Evolutionary conservation across 495 filamentous ascomycete genomes (phyloP).

Genomic region (Parachaetomium inaequale): DNA sequence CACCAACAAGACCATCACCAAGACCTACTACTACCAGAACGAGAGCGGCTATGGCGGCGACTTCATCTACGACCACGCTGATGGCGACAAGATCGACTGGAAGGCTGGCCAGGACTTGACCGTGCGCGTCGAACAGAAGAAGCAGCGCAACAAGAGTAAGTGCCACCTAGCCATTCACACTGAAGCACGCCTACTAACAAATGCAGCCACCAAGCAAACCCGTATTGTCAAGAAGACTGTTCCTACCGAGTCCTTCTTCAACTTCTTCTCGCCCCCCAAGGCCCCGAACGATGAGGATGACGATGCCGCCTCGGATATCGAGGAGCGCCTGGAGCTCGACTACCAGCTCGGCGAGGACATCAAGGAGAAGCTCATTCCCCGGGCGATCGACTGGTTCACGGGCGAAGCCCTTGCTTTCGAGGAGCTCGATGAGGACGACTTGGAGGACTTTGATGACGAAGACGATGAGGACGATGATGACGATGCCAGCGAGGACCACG

Average conservation of each 20-base stretch:
- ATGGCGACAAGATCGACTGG: slow-evolving; percentile 98
- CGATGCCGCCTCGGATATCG: slow-evolving; percentile 83
- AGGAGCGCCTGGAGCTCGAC: slow-evolving; percentile 96
- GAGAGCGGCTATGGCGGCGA: slow-evolving; percentile 98
- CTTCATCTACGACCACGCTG: slow-evolving; percentile 99
- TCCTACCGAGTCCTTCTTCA: slow-evolving; percentile 98
- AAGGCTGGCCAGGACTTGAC: slow-evolving; percentile 90
- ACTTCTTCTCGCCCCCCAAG: slow-evolving; percentile 97
- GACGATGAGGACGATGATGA: slow-evolving; percentile 77
- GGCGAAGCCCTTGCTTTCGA: slow-evolving; percentile 97
- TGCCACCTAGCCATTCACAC: background rate
- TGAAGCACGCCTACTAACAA: slow-evolving; percentile 28
- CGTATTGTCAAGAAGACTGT: slow-evolving; percentile 98
- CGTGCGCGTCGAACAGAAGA: slow-evolving; percentile 93
- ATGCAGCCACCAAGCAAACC: slow-evolving; percentile 92
- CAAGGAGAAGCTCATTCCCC: slow-evolving; percentile 99
- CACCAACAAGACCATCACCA: slow-evolving; percentile 92
- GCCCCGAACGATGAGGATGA: slow-evolving; percentile 73
- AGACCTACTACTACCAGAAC: slow-evolving; percentile 99
- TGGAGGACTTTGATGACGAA: slow-evolving; percentile 85
- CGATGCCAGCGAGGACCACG: slow-evolving; percentile 67
- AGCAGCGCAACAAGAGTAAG: slow-evolving; percentile 99
- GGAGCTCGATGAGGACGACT: slow-evolving; percentile 86
- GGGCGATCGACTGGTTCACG: slow-evolving; percentile 99
- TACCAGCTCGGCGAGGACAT: slow-evolving; percentile 99